Conservation (phyloP, 257 asterid species). For the Solanum megistacrolobum region DNA sequence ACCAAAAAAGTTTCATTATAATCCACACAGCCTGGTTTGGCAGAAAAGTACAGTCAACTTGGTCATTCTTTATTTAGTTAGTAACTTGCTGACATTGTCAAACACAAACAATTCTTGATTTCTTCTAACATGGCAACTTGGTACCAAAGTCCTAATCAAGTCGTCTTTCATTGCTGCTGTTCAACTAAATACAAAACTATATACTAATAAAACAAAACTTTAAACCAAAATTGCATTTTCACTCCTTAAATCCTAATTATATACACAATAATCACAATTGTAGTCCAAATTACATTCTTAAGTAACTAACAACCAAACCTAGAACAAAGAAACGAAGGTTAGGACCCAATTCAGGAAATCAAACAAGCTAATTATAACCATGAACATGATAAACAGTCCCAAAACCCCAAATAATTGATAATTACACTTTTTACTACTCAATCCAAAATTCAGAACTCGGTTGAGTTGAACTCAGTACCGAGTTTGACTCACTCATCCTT, state of each 20-base stretch:
- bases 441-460: conserved; percentile 17
- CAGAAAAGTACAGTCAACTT: not conserved
- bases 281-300: not conserved
- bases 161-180: not conserved
- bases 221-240: not conserved
- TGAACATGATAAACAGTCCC: not conserved
- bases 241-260: not conserved
- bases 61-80: not conserved
- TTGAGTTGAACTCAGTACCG: conserved; percentile 42
- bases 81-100: not conserved
- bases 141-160: not conserved
- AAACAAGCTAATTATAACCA: not conserved
- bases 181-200: not conserved
- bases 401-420: not conserved
- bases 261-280: not conserved
- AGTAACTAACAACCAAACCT: not conserved
- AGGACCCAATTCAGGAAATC: not conserved
- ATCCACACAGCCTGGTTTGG: not conserved
- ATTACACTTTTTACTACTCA: conserved; percentile 1
- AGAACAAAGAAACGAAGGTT: not conserved
- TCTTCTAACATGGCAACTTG: not conserved
- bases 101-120: not conserved
- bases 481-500: conserved; percentile 46
- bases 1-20: not conserved
- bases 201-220: not conserved